These are phyloP conservation scores for Hymenoscyphus occultus DNA, from an alignment of 2,329 filamentous ascomycete species.

Conservation along the genomic window DNA sequence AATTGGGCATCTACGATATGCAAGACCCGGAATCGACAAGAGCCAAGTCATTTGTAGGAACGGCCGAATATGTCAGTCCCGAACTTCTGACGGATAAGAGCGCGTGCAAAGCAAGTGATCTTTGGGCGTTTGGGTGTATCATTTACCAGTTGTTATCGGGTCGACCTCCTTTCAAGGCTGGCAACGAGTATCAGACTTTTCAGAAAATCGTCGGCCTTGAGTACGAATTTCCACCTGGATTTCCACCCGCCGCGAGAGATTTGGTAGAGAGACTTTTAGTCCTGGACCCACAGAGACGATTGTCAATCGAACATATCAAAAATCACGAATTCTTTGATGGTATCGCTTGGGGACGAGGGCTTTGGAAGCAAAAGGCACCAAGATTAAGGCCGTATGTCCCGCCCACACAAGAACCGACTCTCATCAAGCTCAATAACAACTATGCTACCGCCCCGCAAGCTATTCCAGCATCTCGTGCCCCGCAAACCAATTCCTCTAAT, in stretches of 20 bases:
- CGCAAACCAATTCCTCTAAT: slow-evolving; percentile 38
- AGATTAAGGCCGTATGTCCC: slow-evolving; percentile 81
- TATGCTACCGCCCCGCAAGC: slow-evolving; percentile 36
- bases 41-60: slow-evolving; percentile 94
- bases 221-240: slow-evolving; percentile 87
- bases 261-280: slow-evolving; percentile 88
- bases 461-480: slow-evolving; percentile 32
- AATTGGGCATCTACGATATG: slow-evolving; percentile 38
- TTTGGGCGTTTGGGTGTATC: slow-evolving; percentile 99
- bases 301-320: slow-evolving; percentile 95
- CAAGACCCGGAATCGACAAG: slow-evolving; percentile 59
- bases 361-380: slow-evolving; percentile 91
- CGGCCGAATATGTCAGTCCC: slow-evolving; percentile 96
- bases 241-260: slow-evolving; percentile 81
- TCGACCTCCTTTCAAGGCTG: slow-evolving; percentile 94
- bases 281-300: slow-evolving; percentile 75
- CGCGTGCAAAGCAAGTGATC: slow-evolving; percentile 93
- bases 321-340: slow-evolving; percentile 95
- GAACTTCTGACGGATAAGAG: slow-evolving; percentile 96
- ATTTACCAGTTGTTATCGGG: slow-evolving; percentile 94
- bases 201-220: slow-evolving; percentile 96
- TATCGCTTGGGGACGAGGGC: slow-evolving; percentile 72
- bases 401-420: slow-evolving; percentile 67
- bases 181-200: slow-evolving; percentile 94
- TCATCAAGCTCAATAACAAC: slow-evolving; percentile 66